Percentiles rank a stretch among this genome's conserved stretches.
Conservation (phyloP, 495 filamentous ascomycete species). For the Entonaema liquescens region DNA sequence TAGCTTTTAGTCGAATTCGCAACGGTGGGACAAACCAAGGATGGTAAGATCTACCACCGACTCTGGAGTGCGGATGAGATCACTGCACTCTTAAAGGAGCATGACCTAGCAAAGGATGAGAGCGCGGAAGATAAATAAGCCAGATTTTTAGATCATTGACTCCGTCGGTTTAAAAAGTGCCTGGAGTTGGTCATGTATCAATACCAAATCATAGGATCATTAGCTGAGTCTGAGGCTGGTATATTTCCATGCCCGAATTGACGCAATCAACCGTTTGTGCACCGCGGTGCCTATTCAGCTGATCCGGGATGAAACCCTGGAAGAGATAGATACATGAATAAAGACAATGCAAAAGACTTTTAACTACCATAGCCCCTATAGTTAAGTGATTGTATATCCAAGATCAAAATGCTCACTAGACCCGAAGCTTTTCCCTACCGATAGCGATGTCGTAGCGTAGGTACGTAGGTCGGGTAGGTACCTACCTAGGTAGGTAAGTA, state of each 20-base stretch:
- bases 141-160: slow-evolving; percentile 6
- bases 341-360: not conserved
- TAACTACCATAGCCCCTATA: not conserved
- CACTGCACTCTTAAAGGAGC: slow-evolving; percentile 89
- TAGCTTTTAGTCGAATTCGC: slow-evolving; percentile 86
- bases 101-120: slow-evolving; percentile 90
- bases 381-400: too few relatives aligned
- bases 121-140: slow-evolving; percentile 70
- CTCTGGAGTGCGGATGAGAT: slow-evolving; percentile 98
- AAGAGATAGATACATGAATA: not conserved
- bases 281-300: not conserved
- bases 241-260: not conserved
- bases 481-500: not conserved
- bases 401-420: too few relatives aligned
- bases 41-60: slow-evolving; percentile 96
- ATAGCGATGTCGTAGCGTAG: not conserved
- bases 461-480: not conserved
- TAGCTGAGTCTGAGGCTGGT: not conserved
- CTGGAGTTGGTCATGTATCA: slow-evolving; percentile 29
- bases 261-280: not conserved
- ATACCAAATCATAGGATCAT: slow-evolving; percentile 27
- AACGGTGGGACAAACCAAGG: slow-evolving; percentile 93
- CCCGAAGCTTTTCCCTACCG: not conserved
- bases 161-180: slow-evolving; percentile 7
- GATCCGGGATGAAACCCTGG: not conserved